A percentile compares a stretch with the other conserved stretches of the same genome.
Evolutionary conservation across 2,329 filamentous ascomycete species (phyloP).

Genomic region (Aspergillus bombycis): DNA sequence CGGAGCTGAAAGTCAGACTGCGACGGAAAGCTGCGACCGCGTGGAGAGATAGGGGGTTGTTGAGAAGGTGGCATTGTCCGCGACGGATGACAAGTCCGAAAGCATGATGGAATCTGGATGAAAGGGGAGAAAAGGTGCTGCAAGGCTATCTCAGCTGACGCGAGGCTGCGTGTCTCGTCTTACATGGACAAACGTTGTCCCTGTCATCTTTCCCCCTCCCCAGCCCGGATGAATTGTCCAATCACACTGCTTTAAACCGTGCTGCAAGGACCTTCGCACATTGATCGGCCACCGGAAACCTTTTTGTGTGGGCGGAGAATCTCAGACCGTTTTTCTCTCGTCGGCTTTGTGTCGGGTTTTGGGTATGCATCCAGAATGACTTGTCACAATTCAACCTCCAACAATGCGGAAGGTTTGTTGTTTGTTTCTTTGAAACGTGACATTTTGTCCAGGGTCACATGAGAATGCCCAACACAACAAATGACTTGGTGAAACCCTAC

Average conservation of each 20-base stretch:
- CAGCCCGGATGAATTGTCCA: constrained; percentile 9
- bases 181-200: constrained; percentile 17
- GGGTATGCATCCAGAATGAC: not conserved
- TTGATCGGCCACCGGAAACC: not conserved
- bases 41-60: not conserved
- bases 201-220: constrained; percentile 1
- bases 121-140: constrained; percentile 9
- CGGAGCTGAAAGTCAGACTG: not conserved
- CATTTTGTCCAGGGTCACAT: not conserved
- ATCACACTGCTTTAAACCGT: not conserved
- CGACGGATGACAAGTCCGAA: not conserved
- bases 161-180: constrained; percentile 27
- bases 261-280: not conserved
- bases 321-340: not conserved
- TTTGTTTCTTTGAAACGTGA: not conserved
- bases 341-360: not conserved
- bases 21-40: constrained; percentile 1
- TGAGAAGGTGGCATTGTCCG: not conserved
- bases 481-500: not conserved
- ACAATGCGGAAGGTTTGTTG: not conserved
- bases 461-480: not conserved
- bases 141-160: constrained; percentile 22
- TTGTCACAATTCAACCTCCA: not conserved
- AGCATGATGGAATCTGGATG: not conserved
- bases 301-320: not conserved